Conservation (phyloP, 169 alveolate genomes). For the Plasmodium knowlesi region DNA sequence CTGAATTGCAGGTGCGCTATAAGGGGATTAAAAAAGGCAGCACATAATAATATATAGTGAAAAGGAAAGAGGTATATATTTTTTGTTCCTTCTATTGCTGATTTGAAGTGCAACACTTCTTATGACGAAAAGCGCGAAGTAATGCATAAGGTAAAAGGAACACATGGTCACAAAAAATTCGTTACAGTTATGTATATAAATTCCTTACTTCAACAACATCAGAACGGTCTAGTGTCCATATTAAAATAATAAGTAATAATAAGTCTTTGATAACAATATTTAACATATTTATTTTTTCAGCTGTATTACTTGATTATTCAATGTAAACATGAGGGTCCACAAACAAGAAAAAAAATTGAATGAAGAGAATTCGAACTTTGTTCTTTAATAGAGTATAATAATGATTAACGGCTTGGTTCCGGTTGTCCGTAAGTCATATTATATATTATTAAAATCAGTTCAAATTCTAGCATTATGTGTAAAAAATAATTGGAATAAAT, state of each 20-base stretch:
- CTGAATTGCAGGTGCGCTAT: background rate
- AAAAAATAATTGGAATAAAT: background rate
- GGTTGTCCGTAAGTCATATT: background rate
- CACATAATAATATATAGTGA: background rate
- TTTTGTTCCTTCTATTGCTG: background rate
- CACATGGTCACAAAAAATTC: background rate
- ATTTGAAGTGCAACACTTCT: background rate
- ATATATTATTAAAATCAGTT: background rate
- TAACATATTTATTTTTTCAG: background rate
- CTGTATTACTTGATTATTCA: background rate
- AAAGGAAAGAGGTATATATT: background rate
- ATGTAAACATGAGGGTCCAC: background rate
- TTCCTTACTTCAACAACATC: background rate
- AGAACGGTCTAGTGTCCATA: background rate
- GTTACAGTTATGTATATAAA: background rate
- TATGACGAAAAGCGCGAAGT: background rate
- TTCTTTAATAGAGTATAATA: background rate
- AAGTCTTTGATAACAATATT: background rate
- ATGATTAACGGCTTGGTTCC: background rate
- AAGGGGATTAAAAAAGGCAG: background rate
- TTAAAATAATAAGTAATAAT: background rate
- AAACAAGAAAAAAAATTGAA: background rate
- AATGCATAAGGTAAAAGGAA: background rate
- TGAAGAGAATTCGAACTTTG: background rate
- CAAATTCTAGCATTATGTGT: background rate